These are phyloP conservation scores for Darksidea phi DNA, from an alignment of 495 filamentous ascomycete genomes.

Conservation along the genomic window DNA sequence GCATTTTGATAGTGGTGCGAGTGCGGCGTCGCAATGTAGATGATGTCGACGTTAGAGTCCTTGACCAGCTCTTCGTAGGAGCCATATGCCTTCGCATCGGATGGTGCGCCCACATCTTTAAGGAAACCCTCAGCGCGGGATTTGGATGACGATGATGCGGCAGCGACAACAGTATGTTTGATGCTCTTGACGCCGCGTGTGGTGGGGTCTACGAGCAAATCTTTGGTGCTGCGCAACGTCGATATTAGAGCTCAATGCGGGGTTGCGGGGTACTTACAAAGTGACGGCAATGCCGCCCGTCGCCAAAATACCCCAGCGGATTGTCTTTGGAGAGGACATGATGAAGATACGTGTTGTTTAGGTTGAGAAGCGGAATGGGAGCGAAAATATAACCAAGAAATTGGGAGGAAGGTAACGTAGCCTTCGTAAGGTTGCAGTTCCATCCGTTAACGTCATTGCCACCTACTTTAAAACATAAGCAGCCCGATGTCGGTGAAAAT, in stretches of 20 bases:
- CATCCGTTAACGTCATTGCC: too few relatives aligned
- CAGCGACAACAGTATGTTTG: constrained; percentile 76
- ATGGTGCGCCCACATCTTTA: constrained; percentile 60
- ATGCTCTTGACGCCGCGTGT: constrained; percentile 71
- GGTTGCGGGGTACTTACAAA: constrained; percentile 14
- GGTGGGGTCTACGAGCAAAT: constrained; percentile 77
- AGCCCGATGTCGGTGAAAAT: too few relatives aligned
- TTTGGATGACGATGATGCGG: constrained; percentile 74
- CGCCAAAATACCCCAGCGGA: constrained; percentile 74
- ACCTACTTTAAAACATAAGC: too few relatives aligned
- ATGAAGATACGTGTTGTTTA: neutral
- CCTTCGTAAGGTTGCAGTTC: too few relatives aligned
- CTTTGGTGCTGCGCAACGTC: constrained; percentile 53
- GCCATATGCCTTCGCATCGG: constrained; percentile 71
- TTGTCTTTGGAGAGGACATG: constrained; percentile 45
- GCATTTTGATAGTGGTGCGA: constrained; percentile 94
- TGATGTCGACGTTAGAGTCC: constrained; percentile 76
- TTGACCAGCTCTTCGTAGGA: constrained; percentile 78
- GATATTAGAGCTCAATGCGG: neutral
- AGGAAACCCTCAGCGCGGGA: constrained; percentile 73
- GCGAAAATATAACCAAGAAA: neutral
- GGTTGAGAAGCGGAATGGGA: neutral
- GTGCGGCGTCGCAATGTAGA: constrained; percentile 94
- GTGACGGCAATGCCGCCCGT: constrained; percentile 35
- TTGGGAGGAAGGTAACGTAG: neutral